Percentiles rank a stretch among this genome's conserved stretches.
Evolutionary conservation across 75 land plant genomes (phyloP).

Genomic region (Gnetum montanum): DNA sequence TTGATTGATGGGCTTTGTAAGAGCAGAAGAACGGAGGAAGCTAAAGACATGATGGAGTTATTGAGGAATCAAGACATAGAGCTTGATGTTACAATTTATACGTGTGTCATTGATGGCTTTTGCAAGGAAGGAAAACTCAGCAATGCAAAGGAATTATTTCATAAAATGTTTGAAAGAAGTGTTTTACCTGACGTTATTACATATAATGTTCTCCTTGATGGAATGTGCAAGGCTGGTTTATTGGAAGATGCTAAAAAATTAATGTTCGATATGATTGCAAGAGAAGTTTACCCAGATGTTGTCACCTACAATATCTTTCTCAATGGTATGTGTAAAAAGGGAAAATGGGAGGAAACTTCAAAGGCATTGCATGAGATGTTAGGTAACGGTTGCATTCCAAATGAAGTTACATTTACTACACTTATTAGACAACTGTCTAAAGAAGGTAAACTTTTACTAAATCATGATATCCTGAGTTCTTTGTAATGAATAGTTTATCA

Average conservation of each 20-base stretch:
- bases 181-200: conserved; percentile 24
- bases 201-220: conserved; percentile 42
- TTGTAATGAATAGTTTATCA: too few relatives aligned
- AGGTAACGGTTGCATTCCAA: conserved; percentile 40
- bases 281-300: conserved; percentile 25
- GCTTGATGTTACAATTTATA: conserved; percentile 29
- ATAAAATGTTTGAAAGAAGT: conserved; percentile 25
- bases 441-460: too few relatives aligned
- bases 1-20: conserved; percentile 64
- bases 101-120: conserved; percentile 41
- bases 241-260: conserved; percentile 22
- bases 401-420: conserved; percentile 38
- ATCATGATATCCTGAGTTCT: too few relatives aligned
- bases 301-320: conserved; percentile 55
- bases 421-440: conserved; percentile 45
- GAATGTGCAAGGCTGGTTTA: conserved; percentile 21
- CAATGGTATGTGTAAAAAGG: conserved; percentile 44
- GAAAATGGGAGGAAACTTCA: conserved; percentile 39
- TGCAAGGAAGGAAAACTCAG: conserved; percentile 33
- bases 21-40: conserved; percentile 33
- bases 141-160: conserved; percentile 23
- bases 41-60: conserved; percentile 24
- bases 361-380: conserved; percentile 42
- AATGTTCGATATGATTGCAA: conserved; percentile 23
- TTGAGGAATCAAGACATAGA: conserved; percentile 20